Percentiles rank a stretch among this genome's conserved stretches.
Evolutionary conservation across 257 asterid genomes (phyloP).

Genomic region (Fraxinus quadrangulata): DNA sequence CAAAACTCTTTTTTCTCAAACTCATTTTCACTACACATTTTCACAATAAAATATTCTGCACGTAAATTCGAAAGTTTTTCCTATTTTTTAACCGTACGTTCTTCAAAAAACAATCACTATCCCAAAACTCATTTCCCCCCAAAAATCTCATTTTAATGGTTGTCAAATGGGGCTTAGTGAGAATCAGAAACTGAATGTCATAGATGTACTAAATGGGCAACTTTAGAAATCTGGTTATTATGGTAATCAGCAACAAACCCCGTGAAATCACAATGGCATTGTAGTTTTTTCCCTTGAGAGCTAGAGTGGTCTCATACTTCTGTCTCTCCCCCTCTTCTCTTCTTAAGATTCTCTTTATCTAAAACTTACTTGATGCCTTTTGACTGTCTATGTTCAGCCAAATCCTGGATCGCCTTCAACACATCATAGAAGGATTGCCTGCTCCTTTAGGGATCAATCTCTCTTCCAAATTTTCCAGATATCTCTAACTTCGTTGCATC

Average conservation of each 20-base stretch:
- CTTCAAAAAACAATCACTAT: too few species aligned
- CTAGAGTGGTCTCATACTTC: conserved; percentile 18
- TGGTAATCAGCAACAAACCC: conserved; percentile 13
- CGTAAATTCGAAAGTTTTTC: too few species aligned
- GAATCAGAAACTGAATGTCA: conserved; percentile 17
- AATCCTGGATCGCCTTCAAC: conserved; percentile 91
- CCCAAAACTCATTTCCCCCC: too few species aligned
- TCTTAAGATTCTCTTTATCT: conserved; percentile 24
- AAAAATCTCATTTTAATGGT: too few species aligned
- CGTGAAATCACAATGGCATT: conserved; percentile 20
- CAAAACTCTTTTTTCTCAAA: too few species aligned
- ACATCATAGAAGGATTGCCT: conserved; percentile 95
- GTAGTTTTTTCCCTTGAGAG: conserved; percentile 4
- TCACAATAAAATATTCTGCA: too few species aligned
- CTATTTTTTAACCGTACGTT: too few species aligned
- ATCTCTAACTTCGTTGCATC: conserved; percentile 84
- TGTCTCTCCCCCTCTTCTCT: conserved; percentile 11
- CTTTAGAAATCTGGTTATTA: conserved; percentile 11
- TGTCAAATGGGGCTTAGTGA: not conserved
- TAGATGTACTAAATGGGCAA: conserved; percentile 8
- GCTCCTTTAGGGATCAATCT: conserved; percentile 85
- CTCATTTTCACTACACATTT: too few species aligned
- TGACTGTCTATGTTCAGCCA: conserved; percentile 53
- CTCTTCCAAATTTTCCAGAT: conserved; percentile 91
- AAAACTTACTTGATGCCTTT: conserved; percentile 30